Conservation (phyloP, 495 filamentous ascomycete genomes). For the Penicillium verhagenii region DNA sequence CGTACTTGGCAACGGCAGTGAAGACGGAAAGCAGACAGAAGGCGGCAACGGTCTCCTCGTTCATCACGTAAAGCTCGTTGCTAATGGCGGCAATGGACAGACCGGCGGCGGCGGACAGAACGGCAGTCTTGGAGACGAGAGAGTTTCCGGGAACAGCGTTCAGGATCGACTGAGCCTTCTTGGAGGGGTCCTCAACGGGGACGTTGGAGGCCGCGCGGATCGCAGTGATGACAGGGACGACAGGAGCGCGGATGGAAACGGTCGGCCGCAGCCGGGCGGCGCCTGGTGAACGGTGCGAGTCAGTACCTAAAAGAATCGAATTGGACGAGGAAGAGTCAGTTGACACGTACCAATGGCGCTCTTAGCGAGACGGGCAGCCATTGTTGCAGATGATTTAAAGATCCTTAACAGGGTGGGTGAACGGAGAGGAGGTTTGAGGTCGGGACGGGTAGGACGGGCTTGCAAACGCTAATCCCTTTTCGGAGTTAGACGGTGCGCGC, state of each 20-base stretch:
- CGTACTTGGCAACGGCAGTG: conserved; percentile 84
- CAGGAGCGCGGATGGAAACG: conserved; percentile 67
- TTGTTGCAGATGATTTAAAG: conserved; percentile 54
- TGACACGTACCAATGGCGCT: conserved; percentile 78
- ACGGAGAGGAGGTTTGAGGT: conserved; percentile 49
- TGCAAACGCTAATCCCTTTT: conserved; percentile 77
- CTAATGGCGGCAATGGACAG: conserved; percentile 91
- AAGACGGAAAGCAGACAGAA: conserved; percentile 88
- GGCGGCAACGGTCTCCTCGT: conserved; percentile 93
- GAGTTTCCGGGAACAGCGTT: conserved; percentile 83
- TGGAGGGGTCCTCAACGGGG: conserved; percentile 79
- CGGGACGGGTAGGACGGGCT: conserved; percentile 75
- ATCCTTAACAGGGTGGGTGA: conserved; percentile 42
- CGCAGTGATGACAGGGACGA: conserved; percentile 64
- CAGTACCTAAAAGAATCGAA: conserved; percentile 23
- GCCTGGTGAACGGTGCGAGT: conserved; percentile 53
- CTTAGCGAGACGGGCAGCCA: conserved; percentile 94
- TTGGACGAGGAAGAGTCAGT: background rate
- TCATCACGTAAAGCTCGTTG: conserved; percentile 99
- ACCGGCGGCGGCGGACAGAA: conserved; percentile 89
- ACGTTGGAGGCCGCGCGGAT: conserved; percentile 72
- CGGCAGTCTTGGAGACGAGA: conserved; percentile 90
- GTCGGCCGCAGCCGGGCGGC: conserved; percentile 84
- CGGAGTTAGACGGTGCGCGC: conserved; percentile 59
- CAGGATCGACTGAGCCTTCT: conserved; percentile 92